Conservation (phyloP, 768 basidiomycete genomes). For the Rhodosporidiobolus odoratus region DNA sequence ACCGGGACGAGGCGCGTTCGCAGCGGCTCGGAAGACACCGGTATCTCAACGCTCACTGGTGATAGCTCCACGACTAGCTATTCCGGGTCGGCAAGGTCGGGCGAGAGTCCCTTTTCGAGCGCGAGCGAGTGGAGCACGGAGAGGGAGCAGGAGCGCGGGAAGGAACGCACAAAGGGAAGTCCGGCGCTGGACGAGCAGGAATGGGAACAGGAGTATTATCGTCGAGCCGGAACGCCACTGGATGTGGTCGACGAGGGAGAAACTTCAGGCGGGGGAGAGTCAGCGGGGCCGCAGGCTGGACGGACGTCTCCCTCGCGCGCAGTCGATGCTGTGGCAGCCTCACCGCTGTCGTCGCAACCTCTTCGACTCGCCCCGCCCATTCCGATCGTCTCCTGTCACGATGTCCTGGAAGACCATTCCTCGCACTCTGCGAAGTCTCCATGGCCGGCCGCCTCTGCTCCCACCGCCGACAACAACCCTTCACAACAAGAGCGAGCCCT, state of each 20-base stretch:
- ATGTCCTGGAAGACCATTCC: too few species aligned
- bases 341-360: too few species aligned
- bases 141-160: not conserved
- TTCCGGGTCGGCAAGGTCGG: not conserved
- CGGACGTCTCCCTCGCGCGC: not conserved
- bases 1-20: not conserved
- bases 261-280: not conserved
- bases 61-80: slow-evolving; percentile 7
- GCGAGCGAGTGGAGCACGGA: slow-evolving; percentile 19
- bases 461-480: too few species aligned
- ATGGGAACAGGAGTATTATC: slow-evolving; percentile 18
- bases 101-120: slow-evolving; percentile 31
- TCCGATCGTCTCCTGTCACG: too few species aligned
- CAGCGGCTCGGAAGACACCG: slow-evolving; percentile 20
- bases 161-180: not conserved
- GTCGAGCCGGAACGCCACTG: not conserved
- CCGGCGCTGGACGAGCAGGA: slow-evolving; percentile 14
- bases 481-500: too few species aligned
- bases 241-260: slow-evolving; percentile 5
- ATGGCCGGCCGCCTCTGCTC: not conserved
- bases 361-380: too few species aligned
- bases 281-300: too few species aligned
- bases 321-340: not conserved
- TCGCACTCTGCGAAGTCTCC: too few species aligned
- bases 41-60: not conserved